Base-by-base conservation (phyloP, 495 filamentous ascomycete species). In the Penicillium dipodomyicola region DNA sequence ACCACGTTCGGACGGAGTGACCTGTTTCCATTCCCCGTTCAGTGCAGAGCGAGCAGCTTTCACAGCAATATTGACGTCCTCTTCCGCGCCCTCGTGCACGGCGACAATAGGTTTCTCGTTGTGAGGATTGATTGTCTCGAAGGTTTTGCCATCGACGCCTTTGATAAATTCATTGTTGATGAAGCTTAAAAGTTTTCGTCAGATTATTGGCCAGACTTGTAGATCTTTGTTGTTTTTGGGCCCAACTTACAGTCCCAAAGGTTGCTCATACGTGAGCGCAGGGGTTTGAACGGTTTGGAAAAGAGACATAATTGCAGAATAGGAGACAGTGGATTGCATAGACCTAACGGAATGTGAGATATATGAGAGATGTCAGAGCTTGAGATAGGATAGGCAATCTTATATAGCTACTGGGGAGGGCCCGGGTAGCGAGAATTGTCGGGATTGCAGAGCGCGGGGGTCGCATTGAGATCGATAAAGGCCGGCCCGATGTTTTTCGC, bases 81-180 rank as follows among this genome's bases (percentile, higher is more conserved):
- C 14, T 27, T n/a, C 51, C 8, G 51, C 44, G 19, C 51, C 51
- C 25, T 54, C 51, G 19, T 54, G 51, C 12, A 54, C 51, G 20
- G 51, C 40, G 5, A 54, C 51, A 45, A 54, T 54, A 10, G 51
- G 29, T 41, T 54, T 54, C 29, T 54, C 51, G 17, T 54, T 44
- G 19, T 54, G 51, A 15, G 51, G 51, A 15, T 54, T 54, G 40
- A 54, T 54, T 10, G 51, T 54, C 25, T 54, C 51, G 19, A 54
- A 54, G 40, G 83, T 84, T 72, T 81, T 80, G 59, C 82, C 82
- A 56, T 86, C 90, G 35, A 86, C 82, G 64, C 82, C 82, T 72
- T 87, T 85, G 56, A 92, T 84, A 67, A 83, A 95, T 71, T 94
- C 89, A 69, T 90, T 90, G 82, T 95, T 92, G 81, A 95, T 95